A percentile compares a stretch with the other conserved stretches of the same genome.
Conservation (phyloP, 257 asterid species). For the Fraxinus anomala region DNA sequence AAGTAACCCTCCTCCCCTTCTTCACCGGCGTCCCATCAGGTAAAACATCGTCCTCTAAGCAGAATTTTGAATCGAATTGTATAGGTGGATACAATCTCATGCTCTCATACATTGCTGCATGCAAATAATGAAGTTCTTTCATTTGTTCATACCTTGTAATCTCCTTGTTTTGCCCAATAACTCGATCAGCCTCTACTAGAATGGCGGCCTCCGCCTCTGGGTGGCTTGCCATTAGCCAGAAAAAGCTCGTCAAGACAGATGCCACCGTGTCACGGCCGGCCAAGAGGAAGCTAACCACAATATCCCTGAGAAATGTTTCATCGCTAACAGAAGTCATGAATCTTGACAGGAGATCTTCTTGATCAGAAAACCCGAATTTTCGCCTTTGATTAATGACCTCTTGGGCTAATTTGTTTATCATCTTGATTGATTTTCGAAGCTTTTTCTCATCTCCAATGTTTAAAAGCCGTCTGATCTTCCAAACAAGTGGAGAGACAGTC, state of each 20-base stretch:
- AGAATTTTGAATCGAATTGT: slow-evolving; percentile 50
- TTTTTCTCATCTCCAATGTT: slow-evolving; percentile 43
- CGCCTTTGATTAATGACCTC: slow-evolving; percentile 41
- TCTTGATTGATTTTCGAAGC: slow-evolving; percentile 31
- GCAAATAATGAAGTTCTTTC: slow-evolving; percentile 36
- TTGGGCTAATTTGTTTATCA: slow-evolving; percentile 36
- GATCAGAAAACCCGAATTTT: slow-evolving; percentile 37
- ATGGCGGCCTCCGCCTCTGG: slow-evolving; percentile 34
- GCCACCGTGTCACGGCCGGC: slow-evolving; percentile 51
- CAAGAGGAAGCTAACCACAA: slow-evolving; percentile 42
- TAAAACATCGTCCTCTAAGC: slow-evolving; percentile 35
- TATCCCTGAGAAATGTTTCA: slow-evolving; percentile 43
- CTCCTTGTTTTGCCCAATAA: slow-evolving; percentile 18
- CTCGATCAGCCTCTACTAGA: slow-evolving; percentile 36
- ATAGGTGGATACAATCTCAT: slow-evolving; percentile 49
- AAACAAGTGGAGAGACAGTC: slow-evolving; percentile 38
- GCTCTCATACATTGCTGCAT: slow-evolving; percentile 42
- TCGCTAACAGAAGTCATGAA: slow-evolving; percentile 41
- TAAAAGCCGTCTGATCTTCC: slow-evolving; percentile 41
- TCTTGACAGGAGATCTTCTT: slow-evolving; percentile 42
- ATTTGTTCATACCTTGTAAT: slow-evolving; percentile 28
- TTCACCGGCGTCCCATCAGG: slow-evolving; percentile 42
- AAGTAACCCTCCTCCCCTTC: slow-evolving; percentile 46
- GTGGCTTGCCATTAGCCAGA: slow-evolving; percentile 37
- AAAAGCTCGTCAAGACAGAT: slow-evolving; percentile 44